Percentiles rank a stretch among this genome's conserved stretches.
Conservation (phyloP, 345 rosid genomes). For the Fremontodendron californicum region DNA sequence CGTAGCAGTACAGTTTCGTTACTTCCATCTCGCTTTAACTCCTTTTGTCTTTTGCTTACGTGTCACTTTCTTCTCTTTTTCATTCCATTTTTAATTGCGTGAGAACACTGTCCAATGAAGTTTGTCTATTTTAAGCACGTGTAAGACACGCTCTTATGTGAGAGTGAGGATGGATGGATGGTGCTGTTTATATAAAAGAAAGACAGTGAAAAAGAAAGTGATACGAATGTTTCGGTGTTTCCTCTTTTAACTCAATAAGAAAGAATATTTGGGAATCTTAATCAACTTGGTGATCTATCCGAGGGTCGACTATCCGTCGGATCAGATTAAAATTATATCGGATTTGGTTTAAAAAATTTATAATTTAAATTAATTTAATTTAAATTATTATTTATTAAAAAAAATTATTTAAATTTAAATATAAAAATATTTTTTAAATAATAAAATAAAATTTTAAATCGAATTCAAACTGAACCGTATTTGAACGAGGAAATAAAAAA, state of each 20-base stretch:
- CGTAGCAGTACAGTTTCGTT: slow-evolving; percentile 19
- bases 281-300: background rate
- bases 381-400: no score
- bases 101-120: background rate
- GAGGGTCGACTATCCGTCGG: no score
- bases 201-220: background rate
- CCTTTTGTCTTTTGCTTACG: slow-evolving; percentile 5
- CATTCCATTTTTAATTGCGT: background rate
- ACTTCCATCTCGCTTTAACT: background rate
- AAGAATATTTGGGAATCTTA: background rate
- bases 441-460: no score
- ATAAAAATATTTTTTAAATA: no score
- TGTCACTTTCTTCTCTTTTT: background rate
- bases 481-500: background rate
- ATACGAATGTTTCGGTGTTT: background rate
- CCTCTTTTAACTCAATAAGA: background rate
- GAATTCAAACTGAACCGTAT: background rate
- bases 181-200: background rate
- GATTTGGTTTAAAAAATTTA: no score
- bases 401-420: no score
- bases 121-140: background rate
- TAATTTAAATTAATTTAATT: no score
- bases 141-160: background rate
- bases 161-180: background rate
- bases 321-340: no score